Evolutionary conservation across 2,329 filamentous ascomycete genomes (phyloP), one percentile per base, ranked within the genome.

Genomic region (Stemphylium vesicarium): DNA sequence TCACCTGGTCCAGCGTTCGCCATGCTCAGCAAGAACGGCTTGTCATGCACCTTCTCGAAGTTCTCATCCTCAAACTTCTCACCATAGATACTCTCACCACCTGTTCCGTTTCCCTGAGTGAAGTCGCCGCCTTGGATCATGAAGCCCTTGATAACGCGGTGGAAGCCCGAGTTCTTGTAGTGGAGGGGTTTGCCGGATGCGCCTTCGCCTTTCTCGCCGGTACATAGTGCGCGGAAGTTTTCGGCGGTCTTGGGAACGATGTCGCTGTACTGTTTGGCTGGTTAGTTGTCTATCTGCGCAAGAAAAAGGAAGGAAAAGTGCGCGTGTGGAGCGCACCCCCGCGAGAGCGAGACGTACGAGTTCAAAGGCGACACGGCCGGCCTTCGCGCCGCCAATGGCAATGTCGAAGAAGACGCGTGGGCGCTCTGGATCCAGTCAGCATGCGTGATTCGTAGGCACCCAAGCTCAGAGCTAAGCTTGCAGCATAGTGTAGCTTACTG

Each of bases 71-170:
- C 90, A 70, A 99, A 99, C 81, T 97, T 98, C 76, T 90, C 90
- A 72, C 94, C 94, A 74, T 98, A 99, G 77, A 99, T 98, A 62
- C 90, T 95, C 81, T 98, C 95, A 71, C 94, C 94, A 62, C 94
- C 94, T 22, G 94, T 98, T 63, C 94, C 95, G 75, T 98, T 94
- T 75, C 92, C 92, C 50, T 86, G 88, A 43, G 94, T 99, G 77
- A 99, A 99, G 78, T 98, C 95, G 78, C 95, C 94, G 73, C 95
- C 94, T 81, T 97, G 90, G 72, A 97, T 95, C 94, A 99, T 98
- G 80, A 99, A 99, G 70, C 91, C 86, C 83, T 97, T 97, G 81
- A 99, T 99, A 62, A 99, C 90, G 46, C 94, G 90, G 82, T 99
- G 94, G 83, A 99, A 98, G 67, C 81, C 82, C 57, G 91, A 96